phyloP scores from a whole-genome alignment of 2,329 filamentous ascomycete genomes.

The Botrytis deweyae region DNA sequence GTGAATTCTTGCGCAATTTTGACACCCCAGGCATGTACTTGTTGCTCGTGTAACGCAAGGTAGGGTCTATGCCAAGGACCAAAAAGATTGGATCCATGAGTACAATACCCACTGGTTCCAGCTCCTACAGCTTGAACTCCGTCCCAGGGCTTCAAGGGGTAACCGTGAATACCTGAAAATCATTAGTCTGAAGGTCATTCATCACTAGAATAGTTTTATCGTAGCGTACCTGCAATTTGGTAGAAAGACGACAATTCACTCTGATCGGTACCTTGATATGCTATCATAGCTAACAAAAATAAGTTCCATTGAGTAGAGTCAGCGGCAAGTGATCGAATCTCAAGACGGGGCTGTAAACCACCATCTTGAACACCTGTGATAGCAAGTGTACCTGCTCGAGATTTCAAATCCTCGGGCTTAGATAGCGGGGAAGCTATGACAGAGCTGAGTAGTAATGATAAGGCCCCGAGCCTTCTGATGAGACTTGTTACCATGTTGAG shows the following conservation, averaged over 20 bases:
- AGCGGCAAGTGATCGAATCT: constrained; percentile 64
- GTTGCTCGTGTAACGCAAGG: constrained; percentile 58
- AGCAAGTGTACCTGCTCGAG: constrained; percentile 11
- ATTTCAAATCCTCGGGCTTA: background rate
- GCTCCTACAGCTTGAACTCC: constrained; percentile 2
- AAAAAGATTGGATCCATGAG: constrained; percentile 72
- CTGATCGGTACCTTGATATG: constrained; percentile 63
- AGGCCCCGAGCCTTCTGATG: background rate
- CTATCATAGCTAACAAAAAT: constrained; percentile 68
- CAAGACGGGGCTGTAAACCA: constrained; percentile 49
- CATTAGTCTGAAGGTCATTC: background rate
- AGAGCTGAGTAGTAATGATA: constrained; percentile 1
- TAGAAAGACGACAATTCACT: constrained; percentile 72
- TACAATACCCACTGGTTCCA: constrained; percentile 79
- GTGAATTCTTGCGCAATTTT: constrained; percentile 49
- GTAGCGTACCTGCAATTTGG: constrained; percentile 63
- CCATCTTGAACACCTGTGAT: constrained; percentile 17
- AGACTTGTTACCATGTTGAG: background rate
- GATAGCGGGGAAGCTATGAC: constrained; percentile 4
- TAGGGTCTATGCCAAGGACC: constrained; percentile 83
- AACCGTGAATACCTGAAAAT: constrained; percentile 17
- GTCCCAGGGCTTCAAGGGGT: constrained; percentile 39
- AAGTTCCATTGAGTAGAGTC: constrained; percentile 67
- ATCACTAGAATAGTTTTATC: background rate
- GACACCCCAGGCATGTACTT: constrained; percentile 44